Evolutionary conservation across 1,139 yeast genomes (phyloP), one percentile per base, ranked within the genome.

Genomic region (Geotrichum fermentans): DNA sequence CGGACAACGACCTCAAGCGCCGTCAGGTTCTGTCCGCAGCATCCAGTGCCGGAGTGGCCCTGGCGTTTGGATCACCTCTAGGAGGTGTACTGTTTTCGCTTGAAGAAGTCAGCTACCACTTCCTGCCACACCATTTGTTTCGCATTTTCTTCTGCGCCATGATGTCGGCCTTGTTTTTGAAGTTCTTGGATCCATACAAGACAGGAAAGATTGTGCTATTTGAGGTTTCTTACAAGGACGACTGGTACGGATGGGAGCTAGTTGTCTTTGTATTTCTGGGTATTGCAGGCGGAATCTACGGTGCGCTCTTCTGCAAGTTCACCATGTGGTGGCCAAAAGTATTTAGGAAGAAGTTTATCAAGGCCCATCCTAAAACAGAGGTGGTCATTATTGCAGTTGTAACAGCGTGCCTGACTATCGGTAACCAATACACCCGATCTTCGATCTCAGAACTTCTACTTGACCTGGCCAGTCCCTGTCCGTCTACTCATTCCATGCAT

Each of bases 31-130:
- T 81, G 37, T 74, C 82, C 2, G 85, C 87, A 0, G 77, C 83
- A 13, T 81, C 84, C 1, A 75, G 79, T 47, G 82, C 85, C 10
- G 87, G 87, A 4, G 85, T 81, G 10, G 83, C 86, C 3, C 71
- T 81, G 22, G 85, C 87, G 1, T 82, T 81, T 67, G 87, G 86
- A 0, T 75, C 82, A 1, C 87, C 87, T 0, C 68, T 81, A 49
- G 87, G 87, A 3, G 87, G 86, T 2, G 86, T 81, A 2, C 60
- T 81, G 26, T 81, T 81, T 61, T 76, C 81, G 21, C 68, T 82
- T 39, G 88, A 81, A 57, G 87, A 81, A 55, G 82, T 81, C 32
- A 77, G 79, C 54, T 78, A 80, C 58, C 77, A 78, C 54, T 68
- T 80, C 36, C 78, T 82, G 3, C 78, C 82, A 5, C 74, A 75